Base-by-base conservation (phyloP, 1,284 basidiomycete species). In the Ustilago crameri region DNA sequence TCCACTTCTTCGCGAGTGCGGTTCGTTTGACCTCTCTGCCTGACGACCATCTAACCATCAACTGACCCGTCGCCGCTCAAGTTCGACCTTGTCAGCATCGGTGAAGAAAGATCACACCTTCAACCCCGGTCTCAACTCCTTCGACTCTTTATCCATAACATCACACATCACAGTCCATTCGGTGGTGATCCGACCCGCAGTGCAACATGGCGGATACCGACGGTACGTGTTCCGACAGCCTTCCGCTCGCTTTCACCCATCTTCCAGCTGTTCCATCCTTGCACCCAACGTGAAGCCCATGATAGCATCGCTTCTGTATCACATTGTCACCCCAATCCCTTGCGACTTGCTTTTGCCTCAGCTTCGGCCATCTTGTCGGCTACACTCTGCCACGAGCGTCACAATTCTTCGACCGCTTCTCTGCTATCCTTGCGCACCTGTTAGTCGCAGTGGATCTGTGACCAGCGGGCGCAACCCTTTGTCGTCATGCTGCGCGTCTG, bases 161-260 rank as follows among this genome's bases (percentile, higher is more conserved):
- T 30, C 30, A 5, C 30, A 30, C n/a, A n/a, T n/a, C 41, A 46
- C 50, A 40, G 41, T 50, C 34, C 37, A 17, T 42, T 44, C 48
- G 43, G 48, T 51, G 45, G 30, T 30, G 44, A 18, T 40, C 38
- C 38, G 38, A 42, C 18, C 41, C 47, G 27, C 41, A 52, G 60
- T 52, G 51, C 52, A 74, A 43, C 50, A 78, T 78, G 75, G 75
- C 76, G 60, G 76, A 78, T 58, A 57, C 58, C 59, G 76, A 78
- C 53, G 76, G 76, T 78, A 74, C 73, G 76, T 78, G 49, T 51
- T 63, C 43, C 71, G 58, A 63, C 61, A 58, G 37, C 27, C 12
- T 30, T 12, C 30, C 30, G 12, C 12, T 30, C 30, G 12, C 30
- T 5, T 12, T 30, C 51, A 34, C 48, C 49, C 27, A 46, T 22